A percentile compares a stretch with the other conserved stretches of the same genome.
Evolutionary conservation across 2,329 filamentous ascomycete species (phyloP).

Genomic region (Beauveria varroae): DNA sequence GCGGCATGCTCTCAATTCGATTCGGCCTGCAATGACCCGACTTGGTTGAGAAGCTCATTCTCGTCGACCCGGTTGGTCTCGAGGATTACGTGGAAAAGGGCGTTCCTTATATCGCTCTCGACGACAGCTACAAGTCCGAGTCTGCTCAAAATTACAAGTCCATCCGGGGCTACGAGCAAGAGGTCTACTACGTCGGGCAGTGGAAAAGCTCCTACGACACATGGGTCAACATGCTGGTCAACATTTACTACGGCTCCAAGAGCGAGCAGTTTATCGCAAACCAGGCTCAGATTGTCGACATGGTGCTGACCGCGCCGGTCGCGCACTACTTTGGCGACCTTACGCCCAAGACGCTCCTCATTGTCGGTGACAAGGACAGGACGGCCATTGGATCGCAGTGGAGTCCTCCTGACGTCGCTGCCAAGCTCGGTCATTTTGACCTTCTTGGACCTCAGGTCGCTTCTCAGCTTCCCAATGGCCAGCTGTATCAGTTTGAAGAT

Average conservation of each 20-base stretch:
- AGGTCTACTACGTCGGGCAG: conserved; percentile 39
- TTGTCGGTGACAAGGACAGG: conserved; percentile 44
- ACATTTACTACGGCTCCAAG: conserved; percentile 40
- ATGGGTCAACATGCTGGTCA: conserved; percentile 48
- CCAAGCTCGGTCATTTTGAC: conserved; percentile 40
- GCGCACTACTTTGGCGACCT: conserved; percentile 41
- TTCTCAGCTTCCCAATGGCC: conserved; percentile 34
- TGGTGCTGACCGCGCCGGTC: conserved; percentile 46
- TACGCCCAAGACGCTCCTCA: conserved; percentile 36
- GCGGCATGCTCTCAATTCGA: conserved; percentile 45
- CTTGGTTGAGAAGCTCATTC: conserved; percentile 33
- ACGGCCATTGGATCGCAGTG: conserved; percentile 49
- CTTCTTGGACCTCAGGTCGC: conserved; percentile 39
- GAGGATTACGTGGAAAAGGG: conserved; percentile 45
- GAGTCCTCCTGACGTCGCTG: conserved; percentile 36
- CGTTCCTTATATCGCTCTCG: conserved; percentile 38
- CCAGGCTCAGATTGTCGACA: conserved; percentile 45
- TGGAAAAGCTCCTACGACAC: conserved; percentile 44
- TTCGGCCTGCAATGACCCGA: conserved; percentile 44
- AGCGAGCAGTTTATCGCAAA: conserved; percentile 36
- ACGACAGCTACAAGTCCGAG: conserved; percentile 31
- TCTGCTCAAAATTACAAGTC: conserved; percentile 32
- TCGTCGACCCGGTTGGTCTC: conserved; percentile 45
- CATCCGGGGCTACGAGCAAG: conserved; percentile 39
- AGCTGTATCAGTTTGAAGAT: conserved; percentile 38